Percentiles rank a stretch among this genome's conserved stretches.
phyloP scores from a whole-genome alignment of 768 basidiomycete genomes.

The Termitomyces sp. region DNA sequence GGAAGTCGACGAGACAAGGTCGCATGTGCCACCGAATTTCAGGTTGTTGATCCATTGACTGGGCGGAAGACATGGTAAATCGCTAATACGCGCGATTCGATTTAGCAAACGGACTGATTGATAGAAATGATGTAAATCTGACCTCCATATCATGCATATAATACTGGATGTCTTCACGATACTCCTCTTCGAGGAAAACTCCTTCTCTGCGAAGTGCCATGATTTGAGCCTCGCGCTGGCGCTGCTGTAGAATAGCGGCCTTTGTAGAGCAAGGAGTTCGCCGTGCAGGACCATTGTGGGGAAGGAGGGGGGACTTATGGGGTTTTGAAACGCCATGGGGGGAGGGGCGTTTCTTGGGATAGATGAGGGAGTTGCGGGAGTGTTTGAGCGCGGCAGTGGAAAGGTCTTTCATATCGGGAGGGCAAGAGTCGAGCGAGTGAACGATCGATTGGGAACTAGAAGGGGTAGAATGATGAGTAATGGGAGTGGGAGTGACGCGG shows the following conservation, averaged over 20 bases:
- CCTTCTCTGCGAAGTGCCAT: constrained; percentile 68
- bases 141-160: constrained; percentile 99
- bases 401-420: constrained; percentile 75
- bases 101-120: constrained; percentile 14
- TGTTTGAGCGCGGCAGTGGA: constrained; percentile 54
- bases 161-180: constrained; percentile 84
- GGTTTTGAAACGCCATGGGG: constrained; percentile 73
- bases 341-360: constrained; percentile 84
- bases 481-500: constrained; percentile 15
- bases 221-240: constrained; percentile 67
- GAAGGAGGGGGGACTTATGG: constrained; percentile 54
- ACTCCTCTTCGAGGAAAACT: constrained; percentile 89
- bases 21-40: constrained; percentile 99
- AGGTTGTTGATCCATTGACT: constrained; percentile 98
- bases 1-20: constrained; percentile 95
- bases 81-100: constrained; percentile 30
- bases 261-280: constrained; percentile 68
- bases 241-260: constrained; percentile 55
- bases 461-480: constrained; percentile 19
- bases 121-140: constrained; percentile 26
- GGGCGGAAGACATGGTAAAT: constrained; percentile 84
- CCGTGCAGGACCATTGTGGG: constrained; percentile 45
- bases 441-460: constrained; percentile 42
- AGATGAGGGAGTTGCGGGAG: constrained; percentile 60
- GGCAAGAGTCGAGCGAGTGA: constrained; percentile 37